phyloP scores from a whole-genome alignment of 352 stramenopile species.

The Pilasporangium apinafurcum region DNA sequence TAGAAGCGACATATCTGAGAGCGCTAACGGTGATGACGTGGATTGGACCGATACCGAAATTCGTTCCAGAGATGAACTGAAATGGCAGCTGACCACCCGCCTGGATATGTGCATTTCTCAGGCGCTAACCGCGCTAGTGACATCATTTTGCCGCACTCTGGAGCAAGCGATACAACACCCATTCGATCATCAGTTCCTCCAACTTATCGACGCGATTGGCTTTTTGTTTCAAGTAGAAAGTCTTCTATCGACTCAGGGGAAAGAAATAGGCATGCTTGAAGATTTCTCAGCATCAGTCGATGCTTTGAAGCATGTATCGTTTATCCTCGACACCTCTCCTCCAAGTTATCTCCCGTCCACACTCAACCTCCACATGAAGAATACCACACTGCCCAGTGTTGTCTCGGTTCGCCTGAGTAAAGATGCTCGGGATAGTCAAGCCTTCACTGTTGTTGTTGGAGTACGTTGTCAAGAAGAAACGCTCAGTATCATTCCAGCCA shows the following conservation, averaged over 20 bases:
- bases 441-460: conserved; percentile 43
- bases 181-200: conserved; percentile 42
- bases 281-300: conserved; percentile 80
- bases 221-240: conserved; percentile 90
- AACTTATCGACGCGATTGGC: conserved; percentile 55
- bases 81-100: conserved; percentile 72
- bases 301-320: conserved; percentile 60
- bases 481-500: conserved; percentile 30
- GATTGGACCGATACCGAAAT: conserved; percentile 54
- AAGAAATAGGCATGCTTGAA: conserved; percentile 95
- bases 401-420: conserved; percentile 66
- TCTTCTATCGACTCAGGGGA: conserved; percentile 91
- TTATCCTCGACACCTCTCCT: conserved; percentile 62
- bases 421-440: no score
- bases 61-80: conserved; percentile 51
- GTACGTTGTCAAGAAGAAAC: conserved; percentile 43
- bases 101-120: conserved; percentile 79
- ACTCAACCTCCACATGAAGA: conserved; percentile 75
- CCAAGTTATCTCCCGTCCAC: conserved; percentile 56
- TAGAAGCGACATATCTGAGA: conserved; percentile 36
- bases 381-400: conserved; percentile 59
- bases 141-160: conserved; percentile 68
- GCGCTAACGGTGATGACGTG: conserved; percentile 11
- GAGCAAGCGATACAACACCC: conserved; percentile 67
- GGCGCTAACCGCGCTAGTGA: conserved; percentile 60